Base-by-base conservation (phyloP, 78 protist genomes). In the Goniomonas avonlea region DNA sequence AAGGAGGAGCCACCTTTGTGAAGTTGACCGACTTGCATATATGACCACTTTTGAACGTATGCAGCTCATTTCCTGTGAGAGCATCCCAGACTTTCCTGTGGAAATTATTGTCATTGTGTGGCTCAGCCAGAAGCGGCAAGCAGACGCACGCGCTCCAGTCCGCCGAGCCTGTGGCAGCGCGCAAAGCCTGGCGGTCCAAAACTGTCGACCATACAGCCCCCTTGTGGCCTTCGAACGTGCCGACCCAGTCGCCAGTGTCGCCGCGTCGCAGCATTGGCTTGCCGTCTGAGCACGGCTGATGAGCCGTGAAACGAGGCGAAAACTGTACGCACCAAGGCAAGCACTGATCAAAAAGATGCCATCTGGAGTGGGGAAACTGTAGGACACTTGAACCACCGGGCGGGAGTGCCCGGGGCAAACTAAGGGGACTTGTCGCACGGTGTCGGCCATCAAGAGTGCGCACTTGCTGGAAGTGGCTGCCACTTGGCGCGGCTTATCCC, bases 211-310 rank as follows among this genome's bases (percentile, higher is more conserved):
- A 63, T 43, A 63, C 71, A 0, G 71, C 71, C 4, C 71, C 71
- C 31, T 63, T 63, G 23, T 63, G 71, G 31, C 71, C 71, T 27
- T 63, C 71, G 71, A 63, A 63, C 1, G 71, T 63, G 9, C 71
- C 71, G 47, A 63, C 31, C 71, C 71, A 63, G 45, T 63, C 71
- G 31, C 71, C 71, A 20, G 71, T 63, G 37, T 63, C 71, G 3
- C 71, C 71, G 3, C 71, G 11, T 31, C 43, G 71, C 31, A 63
- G 71, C 66, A 59, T 63, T 15, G 71, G 71, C 71, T 63, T 63
- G 37, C 37, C 5, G 71, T 63, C 71, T n/a, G n/a, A n/a, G n/a
- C n/a, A n/a, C n/a, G n/a, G n/a, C n/a, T n/a, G n/a, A n/a, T n/a
- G n/a, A n/a, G n/a, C n/a, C n/a, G n/a, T n/a, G n/a, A n/a, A n/a